Base-by-base conservation (phyloP, 345 rosid species). In the Arabis hirsuta region DNA sequence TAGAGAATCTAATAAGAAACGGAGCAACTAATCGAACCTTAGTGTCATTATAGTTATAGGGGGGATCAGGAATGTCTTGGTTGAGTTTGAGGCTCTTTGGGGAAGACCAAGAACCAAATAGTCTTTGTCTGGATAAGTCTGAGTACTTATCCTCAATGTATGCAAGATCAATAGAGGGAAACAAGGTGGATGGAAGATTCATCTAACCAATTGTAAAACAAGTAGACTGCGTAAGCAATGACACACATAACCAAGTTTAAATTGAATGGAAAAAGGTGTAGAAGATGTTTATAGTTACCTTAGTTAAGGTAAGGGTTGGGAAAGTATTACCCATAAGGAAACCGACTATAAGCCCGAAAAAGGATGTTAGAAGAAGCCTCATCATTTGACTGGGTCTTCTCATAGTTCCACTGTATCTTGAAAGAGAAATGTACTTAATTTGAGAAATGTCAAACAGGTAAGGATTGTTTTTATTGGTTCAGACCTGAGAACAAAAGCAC, bases 81-180 rank as follows among this genome's bases (percentile, higher is more conserved):
- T 62, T 63, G 32, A n/a, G 16, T 63, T 69, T 63, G 65, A 71
- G 81, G 57, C 73, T 65, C 83, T 81, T 85, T 54, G 82, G 58
- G 39, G 98, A 82, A 84, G 90, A 79, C 89, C 87, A 87, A 61
- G 94, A 84, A 73, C 86, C 71, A 80, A 87, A 70, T 51, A 90
- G 67, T 47, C 84, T 76, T 46, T 90, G 81, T 55, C 88, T 84
- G 52, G 99, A 88, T 74, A 95, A 82, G 79, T 90, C 89, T 9
- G 91, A 79, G 82, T 86, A 87, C 63, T 91, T 92, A 83, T 90
- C 92, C 78, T 87, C 96, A 53, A 85, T 79, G 72, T 86, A 88
- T 22, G 94, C 79, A 46, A 91, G 84, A 81, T 95, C 98, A 71
- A 86, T 76, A 43, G 99, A 84, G 46, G 98, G 97, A 65, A 90